A percentile compares a stretch with the other conserved stretches of the same genome.
phyloP scores from a whole-genome alignment of 345 rosid species.

The Noccaea bulbosa region DNA sequence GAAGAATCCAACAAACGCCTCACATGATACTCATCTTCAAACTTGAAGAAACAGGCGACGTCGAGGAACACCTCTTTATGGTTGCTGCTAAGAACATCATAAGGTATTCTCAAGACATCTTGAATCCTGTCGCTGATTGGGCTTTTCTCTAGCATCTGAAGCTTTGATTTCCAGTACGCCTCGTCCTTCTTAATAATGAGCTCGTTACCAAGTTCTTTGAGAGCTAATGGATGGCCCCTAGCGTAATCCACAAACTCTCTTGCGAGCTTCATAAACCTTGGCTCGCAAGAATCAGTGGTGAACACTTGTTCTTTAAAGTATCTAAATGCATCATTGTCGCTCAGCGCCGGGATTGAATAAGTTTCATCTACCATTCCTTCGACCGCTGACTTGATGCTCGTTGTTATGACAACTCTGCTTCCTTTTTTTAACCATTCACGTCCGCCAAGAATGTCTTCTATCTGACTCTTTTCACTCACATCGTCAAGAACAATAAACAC shows the following conservation, averaged over 20 bases:
- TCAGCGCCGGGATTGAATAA: slow-evolving; percentile 24
- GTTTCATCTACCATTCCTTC: background rate
- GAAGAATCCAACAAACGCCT: slow-evolving; percentile 23
- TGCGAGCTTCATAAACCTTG: slow-evolving; percentile 21
- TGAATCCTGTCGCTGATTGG: slow-evolving; percentile 26
- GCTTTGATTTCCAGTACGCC: slow-evolving; percentile 31
- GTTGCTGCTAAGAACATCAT: slow-evolving; percentile 27
- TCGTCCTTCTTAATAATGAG: background rate
- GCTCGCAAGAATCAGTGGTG: background rate
- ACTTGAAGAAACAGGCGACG: slow-evolving; percentile 45
- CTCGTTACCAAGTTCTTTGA: slow-evolving; percentile 38
- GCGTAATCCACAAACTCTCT: slow-evolving; percentile 27
- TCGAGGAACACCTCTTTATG: slow-evolving; percentile 43
- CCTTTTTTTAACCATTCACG: slow-evolving; percentile 26
- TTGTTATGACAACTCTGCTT: slow-evolving; percentile 34
- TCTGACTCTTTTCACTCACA: slow-evolving; percentile 2
- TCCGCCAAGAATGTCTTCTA: slow-evolving; percentile 10
- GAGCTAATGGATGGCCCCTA: slow-evolving; percentile 45
- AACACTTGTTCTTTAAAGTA: slow-evolving; percentile 28
- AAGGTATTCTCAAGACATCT: slow-evolving; percentile 31
- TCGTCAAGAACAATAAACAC: slow-evolving; percentile 37
- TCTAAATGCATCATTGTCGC: slow-evolving; percentile 6
- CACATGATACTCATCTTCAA: background rate
- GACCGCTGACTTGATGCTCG: slow-evolving; percentile 19
- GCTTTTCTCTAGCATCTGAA: slow-evolving; percentile 5